Conservation (phyloP, 345 rosid genomes). For the Psidium friedrichsthalianum region DNA sequence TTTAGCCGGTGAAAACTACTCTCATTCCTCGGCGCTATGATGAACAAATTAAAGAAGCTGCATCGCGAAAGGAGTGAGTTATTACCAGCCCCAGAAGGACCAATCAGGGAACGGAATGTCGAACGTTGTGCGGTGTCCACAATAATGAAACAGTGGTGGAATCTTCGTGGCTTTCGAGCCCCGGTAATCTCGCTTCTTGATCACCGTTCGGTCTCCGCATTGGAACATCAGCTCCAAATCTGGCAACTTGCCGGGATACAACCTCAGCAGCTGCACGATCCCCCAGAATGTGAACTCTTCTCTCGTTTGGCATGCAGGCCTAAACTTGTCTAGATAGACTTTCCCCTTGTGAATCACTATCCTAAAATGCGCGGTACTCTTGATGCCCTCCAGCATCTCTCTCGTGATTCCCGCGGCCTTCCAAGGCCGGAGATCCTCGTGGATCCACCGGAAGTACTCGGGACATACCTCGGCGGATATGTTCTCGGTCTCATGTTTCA, state of each 20-base stretch:
- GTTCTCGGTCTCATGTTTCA: slow-evolving; percentile 4
- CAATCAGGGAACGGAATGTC: slow-evolving; percentile 60
- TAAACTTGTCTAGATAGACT: slow-evolving; percentile 34
- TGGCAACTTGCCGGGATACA: slow-evolving; percentile 54
- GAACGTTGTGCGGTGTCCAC: neutral
- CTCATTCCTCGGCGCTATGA: neutral
- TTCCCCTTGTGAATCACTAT: slow-evolving; percentile 30
- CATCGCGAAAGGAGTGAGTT: neutral
- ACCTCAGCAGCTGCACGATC: slow-evolving; percentile 51
- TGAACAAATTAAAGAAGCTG: neutral
- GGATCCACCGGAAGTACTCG: slow-evolving; percentile 63
- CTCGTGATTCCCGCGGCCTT: slow-evolving; percentile 37
- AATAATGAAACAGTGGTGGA: slow-evolving; percentile 56
- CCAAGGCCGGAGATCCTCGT: slow-evolving; percentile 46
- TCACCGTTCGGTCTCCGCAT: slow-evolving; percentile 29
- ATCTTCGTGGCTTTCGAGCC: slow-evolving; percentile 14
- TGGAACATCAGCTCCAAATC: slow-evolving; percentile 55
- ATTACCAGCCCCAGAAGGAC: slow-evolving; percentile 82
- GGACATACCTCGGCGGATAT: slow-evolving; percentile 28
- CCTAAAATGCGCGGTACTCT: slow-evolving; percentile 31
- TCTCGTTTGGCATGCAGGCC: slow-evolving; percentile 37
- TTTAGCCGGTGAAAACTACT: neutral
- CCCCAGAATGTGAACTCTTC: slow-evolving; percentile 67
- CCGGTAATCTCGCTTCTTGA: slow-evolving; percentile 16
- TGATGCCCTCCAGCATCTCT: slow-evolving; percentile 32